Evolutionary conservation across 2,329 filamentous ascomycete species (phyloP).

Genomic region (Alternaria postmessia): DNA sequence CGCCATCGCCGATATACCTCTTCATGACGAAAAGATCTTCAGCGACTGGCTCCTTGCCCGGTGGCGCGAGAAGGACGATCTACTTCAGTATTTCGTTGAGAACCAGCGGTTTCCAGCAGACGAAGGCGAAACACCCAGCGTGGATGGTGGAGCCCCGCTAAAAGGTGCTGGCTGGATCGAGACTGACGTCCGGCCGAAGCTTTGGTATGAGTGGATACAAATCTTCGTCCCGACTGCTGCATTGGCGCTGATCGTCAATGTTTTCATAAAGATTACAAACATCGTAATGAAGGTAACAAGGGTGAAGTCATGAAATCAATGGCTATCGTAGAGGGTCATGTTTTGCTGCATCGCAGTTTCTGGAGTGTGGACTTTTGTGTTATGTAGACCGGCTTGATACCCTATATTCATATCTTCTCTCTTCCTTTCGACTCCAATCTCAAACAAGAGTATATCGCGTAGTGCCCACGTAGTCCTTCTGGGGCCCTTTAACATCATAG

Average conservation of each 20-base stretch:
- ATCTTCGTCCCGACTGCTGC: constrained; percentile 54
- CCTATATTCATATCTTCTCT: constrained; percentile 13
- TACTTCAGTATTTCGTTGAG: constrained; percentile 77
- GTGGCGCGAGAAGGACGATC: constrained; percentile 90
- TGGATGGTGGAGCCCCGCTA: constrained; percentile 26
- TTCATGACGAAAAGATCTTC: constrained; percentile 76
- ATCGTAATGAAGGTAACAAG: constrained; percentile 32
- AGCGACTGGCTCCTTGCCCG: constrained; percentile 81
- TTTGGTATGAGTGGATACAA: constrained; percentile 53
- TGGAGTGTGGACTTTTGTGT: constrained; percentile 5
- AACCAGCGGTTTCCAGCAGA: constrained; percentile 86
- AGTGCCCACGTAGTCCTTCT: constrained; percentile 52
- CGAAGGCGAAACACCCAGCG: constrained; percentile 27
- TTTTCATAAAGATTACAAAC: constrained; percentile 32
- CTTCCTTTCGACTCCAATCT: neutral
- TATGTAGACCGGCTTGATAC: constrained; percentile 24
- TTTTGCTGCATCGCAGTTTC: neutral
- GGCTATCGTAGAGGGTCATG: neutral
- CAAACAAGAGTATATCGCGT: constrained; percentile 38
- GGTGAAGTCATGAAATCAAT: constrained; percentile 5
- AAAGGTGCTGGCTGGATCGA: constrained; percentile 56
- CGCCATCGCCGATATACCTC: constrained; percentile 77
- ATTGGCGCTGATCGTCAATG: constrained; percentile 48
- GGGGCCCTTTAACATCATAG: constrained; percentile 52
- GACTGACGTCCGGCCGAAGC: constrained; percentile 54